Conservation (phyloP, 805 yeast species). For the Ascoidea rubescens region DNA sequence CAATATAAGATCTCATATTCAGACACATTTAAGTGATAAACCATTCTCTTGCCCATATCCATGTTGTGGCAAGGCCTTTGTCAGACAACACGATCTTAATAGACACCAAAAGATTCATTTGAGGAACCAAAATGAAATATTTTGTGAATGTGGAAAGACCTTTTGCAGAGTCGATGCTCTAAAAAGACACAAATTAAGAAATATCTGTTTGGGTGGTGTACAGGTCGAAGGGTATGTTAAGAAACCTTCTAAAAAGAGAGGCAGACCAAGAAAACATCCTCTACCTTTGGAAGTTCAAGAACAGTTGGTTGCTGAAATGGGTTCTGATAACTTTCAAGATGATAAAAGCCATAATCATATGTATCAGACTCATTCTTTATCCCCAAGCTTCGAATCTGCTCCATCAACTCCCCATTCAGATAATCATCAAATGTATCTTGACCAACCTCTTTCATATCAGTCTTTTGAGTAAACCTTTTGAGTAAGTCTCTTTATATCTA, state of each 20-base stretch:
- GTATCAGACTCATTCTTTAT: background rate
- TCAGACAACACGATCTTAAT: slow-evolving; percentile 86
- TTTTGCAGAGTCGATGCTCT: slow-evolving; percentile 86
- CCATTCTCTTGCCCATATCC: slow-evolving; percentile 64
- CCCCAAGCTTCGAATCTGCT: too few species aligned
- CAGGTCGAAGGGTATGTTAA: slow-evolving; percentile 19
- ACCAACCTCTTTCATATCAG: too few species aligned
- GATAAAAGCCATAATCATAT: slow-evolving; percentile 5
- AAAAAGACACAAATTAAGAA: slow-evolving; percentile 63
- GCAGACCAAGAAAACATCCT: slow-evolving; percentile 19
- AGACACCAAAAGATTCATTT: slow-evolving; percentile 83
- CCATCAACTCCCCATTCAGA: too few species aligned
- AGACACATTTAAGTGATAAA: slow-evolving; percentile 88
- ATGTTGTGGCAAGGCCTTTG: slow-evolving; percentile 74
- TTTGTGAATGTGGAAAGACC: slow-evolving; percentile 90
- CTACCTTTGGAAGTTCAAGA: slow-evolving; percentile 4
- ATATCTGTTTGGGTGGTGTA: slow-evolving; percentile 72
- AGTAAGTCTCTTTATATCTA: too few species aligned
- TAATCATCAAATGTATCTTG: too few species aligned
- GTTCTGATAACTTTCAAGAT: slow-evolving; percentile 1
- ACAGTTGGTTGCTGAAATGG: background rate
- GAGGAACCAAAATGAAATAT: slow-evolving; percentile 27
- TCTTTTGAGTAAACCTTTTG: too few species aligned
- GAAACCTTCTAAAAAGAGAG: slow-evolving; percentile 21
- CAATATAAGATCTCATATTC: slow-evolving; percentile 89